Base-by-base conservation (phyloP, 176 grass and related monocot genomes). In the Olyra latifolia region DNA sequence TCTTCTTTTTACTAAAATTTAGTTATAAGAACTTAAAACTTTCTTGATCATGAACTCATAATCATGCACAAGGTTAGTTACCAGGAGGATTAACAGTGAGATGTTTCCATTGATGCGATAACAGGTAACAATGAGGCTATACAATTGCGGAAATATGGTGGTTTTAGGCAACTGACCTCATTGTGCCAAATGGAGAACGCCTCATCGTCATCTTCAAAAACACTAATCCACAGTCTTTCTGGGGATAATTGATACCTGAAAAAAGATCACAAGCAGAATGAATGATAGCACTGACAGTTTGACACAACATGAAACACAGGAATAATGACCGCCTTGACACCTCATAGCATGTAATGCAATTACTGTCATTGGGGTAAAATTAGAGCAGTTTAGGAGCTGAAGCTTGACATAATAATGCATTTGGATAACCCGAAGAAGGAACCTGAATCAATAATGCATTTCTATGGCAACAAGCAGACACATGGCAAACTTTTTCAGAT, bases 191-290 rank as follows among this genome's bases (percentile, higher is more conserved):
- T 90, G 74, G 85, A 85, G 75, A 98, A 98, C 80, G 95, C 90
- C 87, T 98, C 95, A 67, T 98, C 84, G 5, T 98, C 95, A 81
- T 98, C 90, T 83, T 87, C 83, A 49, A 94, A 98, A 74, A 98
- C 88, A 94, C 95, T 98, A 80, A 98, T 86, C 95, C 95, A 98
- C 66, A 98, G 66, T 85, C 91, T 98, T 72, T 93, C 95, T 71
- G 95, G 81, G 3, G 90, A 80, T 49, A 98, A 88, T 6, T 81
- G 88, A 89, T 87, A 98, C 76, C 95, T 98, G 74, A 45, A 85
- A 72, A 73, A 85, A 76, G 29, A 78, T 49, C 12, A 27, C 23
- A 52, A 62, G 66, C 28, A 35, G 55, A 86, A 84, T 45, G 15
- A 77, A 80, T 55, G 65, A 27, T 24, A 80, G 53, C 55, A 71